These are phyloP conservation scores for Wickerhamiella azymoides DNA, from an alignment of 805 yeast genomes.

Conservation along the genomic window DNA sequence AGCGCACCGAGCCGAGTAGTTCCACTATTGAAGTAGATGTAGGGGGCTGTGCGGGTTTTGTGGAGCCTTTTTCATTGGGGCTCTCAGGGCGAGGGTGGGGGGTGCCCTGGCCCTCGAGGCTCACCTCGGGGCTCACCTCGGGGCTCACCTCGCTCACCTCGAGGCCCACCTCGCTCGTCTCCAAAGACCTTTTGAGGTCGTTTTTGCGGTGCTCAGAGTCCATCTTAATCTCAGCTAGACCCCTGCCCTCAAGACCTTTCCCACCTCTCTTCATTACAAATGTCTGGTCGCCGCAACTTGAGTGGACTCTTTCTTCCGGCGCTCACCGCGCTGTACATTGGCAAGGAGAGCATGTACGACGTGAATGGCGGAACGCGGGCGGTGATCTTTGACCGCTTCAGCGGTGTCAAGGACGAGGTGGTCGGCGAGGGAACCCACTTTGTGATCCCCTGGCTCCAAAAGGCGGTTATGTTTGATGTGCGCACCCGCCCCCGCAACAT, in stretches of 20 bases:
- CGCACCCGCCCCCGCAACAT: slow-evolving; percentile 89
- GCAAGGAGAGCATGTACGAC: slow-evolving; percentile 78
- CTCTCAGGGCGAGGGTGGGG: too few species aligned
- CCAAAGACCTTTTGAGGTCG: too few species aligned
- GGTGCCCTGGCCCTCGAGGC: background rate
- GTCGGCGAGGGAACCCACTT: slow-evolving; percentile 97
- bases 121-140: background rate
- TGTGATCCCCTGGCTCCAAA: slow-evolving; percentile 89
- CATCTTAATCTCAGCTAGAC: too few species aligned
- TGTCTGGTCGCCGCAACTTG: slow-evolving; percentile 8
- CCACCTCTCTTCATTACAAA: background rate
- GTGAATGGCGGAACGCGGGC: slow-evolving; percentile 95
- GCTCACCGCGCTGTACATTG: slow-evolving; percentile 36
- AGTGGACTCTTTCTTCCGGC: slow-evolving; percentile 19
- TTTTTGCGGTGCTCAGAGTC: too few species aligned
- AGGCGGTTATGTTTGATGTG: slow-evolving; percentile 79
- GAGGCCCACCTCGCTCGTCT: background rate
- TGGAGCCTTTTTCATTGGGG: too few species aligned
- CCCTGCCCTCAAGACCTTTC: background rate
- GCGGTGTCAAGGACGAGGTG: slow-evolving; percentile 79
- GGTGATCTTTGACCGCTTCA: slow-evolving; percentile 80
- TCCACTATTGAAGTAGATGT: too few species aligned
- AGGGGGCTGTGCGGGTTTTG: too few species aligned
- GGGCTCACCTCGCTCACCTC: too few species aligned
- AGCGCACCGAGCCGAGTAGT: too few species aligned